Base-by-base conservation (phyloP, 371 early-diverging fungal species). In the Actinomortierella wolfii region DNA sequence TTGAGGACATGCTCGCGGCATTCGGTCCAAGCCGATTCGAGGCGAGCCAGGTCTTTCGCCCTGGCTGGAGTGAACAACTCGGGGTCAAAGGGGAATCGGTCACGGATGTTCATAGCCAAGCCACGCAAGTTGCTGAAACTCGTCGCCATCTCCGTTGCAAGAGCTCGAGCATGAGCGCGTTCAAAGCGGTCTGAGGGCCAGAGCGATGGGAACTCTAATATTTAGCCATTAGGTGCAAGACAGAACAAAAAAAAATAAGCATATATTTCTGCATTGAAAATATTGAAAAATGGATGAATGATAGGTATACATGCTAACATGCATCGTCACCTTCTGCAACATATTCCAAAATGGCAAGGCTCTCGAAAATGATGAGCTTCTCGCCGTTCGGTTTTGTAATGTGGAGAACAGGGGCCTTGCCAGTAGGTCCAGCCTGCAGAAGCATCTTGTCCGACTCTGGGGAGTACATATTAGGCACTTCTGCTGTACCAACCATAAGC, bases 311-410 rank as follows among this genome's bases (percentile, higher is more conserved):
- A n/a, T n/a, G n/a, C n/a, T n/a, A n/a, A n/a, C n/a, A n/a, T n/a
- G n/a, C n/a, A n/a, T n/a, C n/a, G n/a, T 57, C 58, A 75, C 75
- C 75, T 66, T 76, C 76, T 24, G 63, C 63, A 7, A 76, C 53
- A 46, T 63, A 76, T 40, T 76, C 76, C 46, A 76, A 24, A 25
- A 76, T 76, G 2, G 70, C 76, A 20, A 76, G 40, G 13, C 60
- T 54, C 55, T 76, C 76, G 54, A 69, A 69, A 23, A 76, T 51
- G 20, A 76, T 70, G 18, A 69, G 70, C 7, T 25, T 66, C 29
- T 67, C 67, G 29, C 71, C 67, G 6, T 51, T 47, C 5, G 54
- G 47, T n/a, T 56, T 56, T 8, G 21, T n/a, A 2, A 63, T 57
- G 28, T 76, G 76, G 1, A 76, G 52, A 1, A 70, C 60, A 3